Evolutionary conservation across 352 stramenopile species (phyloP), one percentile per base, ranked within the genome.

Genomic region (Phytophthora pistaciae): DNA sequence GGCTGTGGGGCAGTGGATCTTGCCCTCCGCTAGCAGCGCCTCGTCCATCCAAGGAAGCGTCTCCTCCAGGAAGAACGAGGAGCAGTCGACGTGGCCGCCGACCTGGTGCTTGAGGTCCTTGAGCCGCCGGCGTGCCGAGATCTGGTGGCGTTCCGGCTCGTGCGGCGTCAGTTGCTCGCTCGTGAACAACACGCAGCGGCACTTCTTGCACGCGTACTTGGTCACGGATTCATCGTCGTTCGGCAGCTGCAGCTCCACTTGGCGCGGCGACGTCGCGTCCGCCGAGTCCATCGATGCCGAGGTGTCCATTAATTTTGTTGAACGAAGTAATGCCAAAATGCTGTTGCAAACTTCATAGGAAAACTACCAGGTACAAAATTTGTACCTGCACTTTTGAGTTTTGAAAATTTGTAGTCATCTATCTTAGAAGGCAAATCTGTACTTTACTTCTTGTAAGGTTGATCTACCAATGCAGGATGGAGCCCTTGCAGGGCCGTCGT

Each of bases 41-140:
- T 90, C 76, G 66, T 95, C 85, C 87, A 93, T 95, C 87, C 87
- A 95, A 23, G 80, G 56, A 36, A 90, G 67, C 56, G 78, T 83
- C 18, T 93, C 84, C n/a, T 81, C 69, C 40, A 95, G 59, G 31
- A 95, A 93, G 53, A 77, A 90, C n/a, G 87, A 93, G 25, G 84
- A 91, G 40, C 87, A 95, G 16, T 68, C 64, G 13, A 72, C 75
- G 49, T 87, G 72, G 7, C 57, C 27, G 20, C 74, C 70, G 1
- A 64, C 68, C 27, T 85, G 80, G 29, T 83, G 83, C 64, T 84
- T 85, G n/a, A 83, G 64, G 65, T 95, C 87, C 60, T 95, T 95
- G 27, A 91, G 67, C 72, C 83, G 90, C 79, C 81, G 79, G 31
- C 83, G 81, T 58, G 77, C 70, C 7, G 84, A 78, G 67, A 95